phyloP scores from a whole-genome alignment of 345 rosid species.

The Lepidium africanum region DNA sequence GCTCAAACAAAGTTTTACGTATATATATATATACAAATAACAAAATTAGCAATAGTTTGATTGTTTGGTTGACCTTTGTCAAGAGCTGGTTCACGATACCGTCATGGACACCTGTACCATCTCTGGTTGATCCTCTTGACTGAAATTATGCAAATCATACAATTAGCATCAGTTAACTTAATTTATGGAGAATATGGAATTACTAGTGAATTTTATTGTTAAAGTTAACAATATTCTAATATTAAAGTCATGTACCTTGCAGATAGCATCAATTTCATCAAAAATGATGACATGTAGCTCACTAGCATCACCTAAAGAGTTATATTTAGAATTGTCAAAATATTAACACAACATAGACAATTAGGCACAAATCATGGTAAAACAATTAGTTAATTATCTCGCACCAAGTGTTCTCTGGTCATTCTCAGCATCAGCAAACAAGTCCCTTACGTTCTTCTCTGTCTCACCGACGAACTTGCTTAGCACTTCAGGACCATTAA shows the following conservation, averaged over 20 bases:
- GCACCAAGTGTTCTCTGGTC: conserved; percentile 38
- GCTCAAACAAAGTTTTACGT: neutral
- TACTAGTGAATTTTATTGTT: too few species aligned
- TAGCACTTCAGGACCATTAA: conserved; percentile 92
- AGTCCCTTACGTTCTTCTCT: conserved; percentile 82
- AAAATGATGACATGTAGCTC: conserved; percentile 88
- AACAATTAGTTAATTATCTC: too few species aligned
- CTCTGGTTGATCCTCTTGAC: conserved; percentile 89
- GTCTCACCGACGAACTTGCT: conserved; percentile 96
- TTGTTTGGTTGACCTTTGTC: conserved; percentile 57
- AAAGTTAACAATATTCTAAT: too few species aligned
- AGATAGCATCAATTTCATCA: conserved; percentile 96
- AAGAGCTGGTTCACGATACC: conserved; percentile 86
- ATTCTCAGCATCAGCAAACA: conserved; percentile 90
- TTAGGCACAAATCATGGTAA: too few species aligned
- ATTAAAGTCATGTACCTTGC: conserved; percentile 49
- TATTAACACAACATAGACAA: too few species aligned
- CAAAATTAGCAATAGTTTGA: neutral
- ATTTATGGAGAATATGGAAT: too few species aligned
- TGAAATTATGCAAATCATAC: conserved; percentile 18
- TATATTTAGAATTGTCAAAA: too few species aligned
- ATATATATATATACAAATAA: too few species aligned
- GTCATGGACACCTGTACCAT: conserved; percentile 93
- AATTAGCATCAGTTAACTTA: too few species aligned
- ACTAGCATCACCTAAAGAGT: conserved; percentile 48